Percentiles rank a stretch among this genome's conserved stretches.
These are phyloP conservation scores for Plasmodium cynomolgi DNA, from an alignment of 169 alveolate genomes.

Conservation along the genomic window DNA sequence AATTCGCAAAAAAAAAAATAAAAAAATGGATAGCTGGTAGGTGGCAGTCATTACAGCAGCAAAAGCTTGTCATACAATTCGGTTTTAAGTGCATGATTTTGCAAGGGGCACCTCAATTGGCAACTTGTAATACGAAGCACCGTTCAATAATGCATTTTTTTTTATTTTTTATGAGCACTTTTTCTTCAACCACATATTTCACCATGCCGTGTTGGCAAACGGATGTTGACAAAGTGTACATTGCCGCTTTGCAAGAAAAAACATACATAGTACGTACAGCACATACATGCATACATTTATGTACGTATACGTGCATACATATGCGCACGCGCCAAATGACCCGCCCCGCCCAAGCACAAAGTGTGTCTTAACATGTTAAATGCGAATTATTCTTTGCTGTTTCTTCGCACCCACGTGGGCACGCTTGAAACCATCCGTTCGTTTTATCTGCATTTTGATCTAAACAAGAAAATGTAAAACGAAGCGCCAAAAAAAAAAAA, in stretches of 20 bases:
- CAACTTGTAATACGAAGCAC: background rate
- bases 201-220: conserved; percentile 9
- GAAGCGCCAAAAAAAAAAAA: background rate
- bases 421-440: background rate
- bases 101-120: conserved; percentile 6
- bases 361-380: conserved; percentile 32
- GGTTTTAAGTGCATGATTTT: conserved; percentile 38
- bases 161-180: conserved; percentile 11
- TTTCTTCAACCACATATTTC: conserved; percentile 53
- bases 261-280: background rate
- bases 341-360: background rate
- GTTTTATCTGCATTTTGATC: background rate
- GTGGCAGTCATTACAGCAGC: background rate
- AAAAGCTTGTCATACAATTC: conserved; percentile 14
- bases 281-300: background rate
- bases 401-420: background rate
- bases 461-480: background rate
- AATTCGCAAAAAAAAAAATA: background rate
- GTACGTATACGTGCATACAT: background rate
- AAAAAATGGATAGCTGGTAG: conserved; percentile 2
- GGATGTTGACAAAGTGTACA: conserved; percentile 19
- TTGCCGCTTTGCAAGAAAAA: background rate
- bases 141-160: conserved; percentile 18
- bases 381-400: conserved; percentile 13
- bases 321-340: background rate